Base-by-base conservation (phyloP, 177 flowering plant species). In the Vitis hybrid region DNA sequence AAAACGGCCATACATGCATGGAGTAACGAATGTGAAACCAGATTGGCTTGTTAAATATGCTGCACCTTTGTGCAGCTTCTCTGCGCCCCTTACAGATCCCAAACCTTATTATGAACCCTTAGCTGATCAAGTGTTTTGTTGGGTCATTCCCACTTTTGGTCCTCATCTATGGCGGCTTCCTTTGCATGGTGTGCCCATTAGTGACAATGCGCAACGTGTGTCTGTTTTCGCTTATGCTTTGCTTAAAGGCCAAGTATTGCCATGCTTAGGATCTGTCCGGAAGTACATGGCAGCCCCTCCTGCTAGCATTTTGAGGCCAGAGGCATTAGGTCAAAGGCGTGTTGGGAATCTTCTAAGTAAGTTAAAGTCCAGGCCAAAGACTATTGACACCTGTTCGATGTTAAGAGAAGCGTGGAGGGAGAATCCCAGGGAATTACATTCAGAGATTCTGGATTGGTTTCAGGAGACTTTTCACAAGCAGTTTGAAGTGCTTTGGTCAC, bases 1-100 rank as follows among this genome's bases (percentile, higher is more conserved):
- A 50, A 94, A 89, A 71, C 85, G 97, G 28, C 90, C 97, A 22
- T 96, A 94, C 80, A 87, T 96, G 83, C 92, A 90, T 75, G 97
- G 94, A 56, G 91, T 90, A 31, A 94, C 99, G 17, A 73, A 85
- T 2, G 82, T 93, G 55, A 83, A 90, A 74, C 17, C 95, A 53
- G 88, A 84, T 22, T 96, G 99, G 98, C 91, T 94, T 51, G 80
- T 89, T 22, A 80, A 82, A 14, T 84, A 89, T 80, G 97, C 93
- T 62, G 69, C 76, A 15, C 75, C 93, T 20, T 62, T 81, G 44
- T 94, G 98, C 76, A 83, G 65, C 38, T 89, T 92, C 76, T 90
- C 98, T 19, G 84, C 88, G 3, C 94, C 96, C n/a, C 87, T 83
- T 49, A 49, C 87, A 8, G 93, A 91, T 74, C 92, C 89, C 13